Evolutionary conservation across 441 rosid genomes (phyloP).

Genomic region (Adansonia gregorii): DNA sequence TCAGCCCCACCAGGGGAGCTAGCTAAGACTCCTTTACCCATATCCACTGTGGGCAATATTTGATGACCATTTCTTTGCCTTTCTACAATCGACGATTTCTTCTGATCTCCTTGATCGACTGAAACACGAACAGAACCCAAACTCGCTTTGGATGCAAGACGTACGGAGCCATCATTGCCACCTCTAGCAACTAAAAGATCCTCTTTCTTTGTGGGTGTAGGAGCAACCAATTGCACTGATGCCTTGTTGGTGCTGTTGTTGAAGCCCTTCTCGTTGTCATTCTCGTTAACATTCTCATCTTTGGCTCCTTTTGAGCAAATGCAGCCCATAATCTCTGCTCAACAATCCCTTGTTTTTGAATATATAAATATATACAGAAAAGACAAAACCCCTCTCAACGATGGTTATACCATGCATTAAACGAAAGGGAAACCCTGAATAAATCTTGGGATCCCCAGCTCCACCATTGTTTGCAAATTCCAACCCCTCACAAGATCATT

Average conservation of each 20-base stretch:
- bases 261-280: constrained; percentile 35
- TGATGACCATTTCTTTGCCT: constrained; percentile 25
- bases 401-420: constrained; percentile 23
- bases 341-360: constrained; percentile 1
- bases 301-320: constrained; percentile 68
- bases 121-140: constrained; percentile 19
- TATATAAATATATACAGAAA: not conserved
- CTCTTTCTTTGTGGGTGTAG: constrained; percentile 49
- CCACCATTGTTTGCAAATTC: constrained; percentile 27
- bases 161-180: constrained; percentile 11
- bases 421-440: constrained; percentile 33
- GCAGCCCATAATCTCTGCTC: constrained; percentile 75
- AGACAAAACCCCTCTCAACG: not conserved
- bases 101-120: not conserved
- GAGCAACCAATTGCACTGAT: constrained; percentile 68
- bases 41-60: not conserved
- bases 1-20: constrained; percentile 50
- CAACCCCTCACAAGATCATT: constrained; percentile 25
- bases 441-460: constrained; percentile 36
- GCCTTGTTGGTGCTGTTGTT: constrained; percentile 28
- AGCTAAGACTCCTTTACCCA: no score
- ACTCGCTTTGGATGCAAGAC: not conserved
- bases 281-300: constrained; percentile 46
- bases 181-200: constrained; percentile 35
- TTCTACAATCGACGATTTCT: constrained; percentile 36